Evolutionary conservation across 805 yeast genomes (phyloP).

Genomic region (Ogataea sp.): DNA sequence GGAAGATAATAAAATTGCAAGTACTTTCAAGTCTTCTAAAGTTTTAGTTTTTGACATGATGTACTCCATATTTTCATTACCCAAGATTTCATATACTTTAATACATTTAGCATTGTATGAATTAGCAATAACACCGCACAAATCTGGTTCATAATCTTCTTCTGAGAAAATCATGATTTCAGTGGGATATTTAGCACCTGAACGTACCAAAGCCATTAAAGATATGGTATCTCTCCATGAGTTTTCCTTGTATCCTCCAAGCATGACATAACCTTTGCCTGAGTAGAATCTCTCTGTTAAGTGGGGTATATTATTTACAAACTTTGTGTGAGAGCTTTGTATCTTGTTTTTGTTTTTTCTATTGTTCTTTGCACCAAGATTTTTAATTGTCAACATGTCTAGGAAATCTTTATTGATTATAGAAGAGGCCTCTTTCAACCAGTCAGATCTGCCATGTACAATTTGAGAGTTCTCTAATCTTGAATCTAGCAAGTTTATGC

Average conservation of each 20-base stretch:
- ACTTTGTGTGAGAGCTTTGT: background rate
- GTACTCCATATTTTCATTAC: constrained; percentile 12
- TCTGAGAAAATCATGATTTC: constrained; percentile 34
- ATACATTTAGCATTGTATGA: constrained; percentile 34
- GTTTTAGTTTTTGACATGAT: constrained; percentile 3
- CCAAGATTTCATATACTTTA: constrained; percentile 30
- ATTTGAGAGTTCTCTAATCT: too few species aligned
- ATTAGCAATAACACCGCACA: constrained; percentile 33
- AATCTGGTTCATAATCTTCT: constrained; percentile 30
- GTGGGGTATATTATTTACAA: constrained; percentile 6
- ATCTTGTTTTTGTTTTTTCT: too few species aligned
- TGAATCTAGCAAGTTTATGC: too few species aligned
- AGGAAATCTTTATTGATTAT: too few species aligned
- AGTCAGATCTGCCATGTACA: too few species aligned
- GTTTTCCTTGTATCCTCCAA: constrained; percentile 35
- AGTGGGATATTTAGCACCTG: constrained; percentile 36
- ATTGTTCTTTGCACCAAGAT: background rate
- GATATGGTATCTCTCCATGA: constrained; percentile 33
- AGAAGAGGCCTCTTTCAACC: too few species aligned
- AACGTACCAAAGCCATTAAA: constrained; percentile 31
- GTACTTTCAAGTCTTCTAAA: constrained; percentile 5
- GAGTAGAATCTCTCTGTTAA: constrained; percentile 14
- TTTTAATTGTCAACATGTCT: too few species aligned
- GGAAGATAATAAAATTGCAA: constrained; percentile 2
- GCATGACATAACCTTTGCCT: constrained; percentile 28